Base-by-base conservation (phyloP, 1,284 basidiomycete species). In the Puccinia novopanici region DNA sequence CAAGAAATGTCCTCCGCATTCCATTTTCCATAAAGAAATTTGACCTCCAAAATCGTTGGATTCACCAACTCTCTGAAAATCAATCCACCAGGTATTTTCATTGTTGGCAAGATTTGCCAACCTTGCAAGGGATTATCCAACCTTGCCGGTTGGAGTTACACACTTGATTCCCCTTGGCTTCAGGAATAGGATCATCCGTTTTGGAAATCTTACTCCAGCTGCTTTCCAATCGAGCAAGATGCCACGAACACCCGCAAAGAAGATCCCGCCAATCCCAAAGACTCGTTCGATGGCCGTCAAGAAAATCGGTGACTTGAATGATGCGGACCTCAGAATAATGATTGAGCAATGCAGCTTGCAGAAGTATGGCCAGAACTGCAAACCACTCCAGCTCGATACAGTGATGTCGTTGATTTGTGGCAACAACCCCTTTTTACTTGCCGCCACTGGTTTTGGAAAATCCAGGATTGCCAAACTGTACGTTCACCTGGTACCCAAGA, bases 401-500 rank as follows among this genome's bases (percentile, higher is more conserved):
- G 52, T 74, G 17, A 15, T 74, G 17, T 34, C 10, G 34, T 30
- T 74, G 10, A 22, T 74, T 15, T n/a, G 52, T 59, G 52, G 55
- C 9, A 54, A 24, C 8, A 57, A 74, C 72, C 57, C 72, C 5
- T 74, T 59, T 74, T 2, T 74, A n/a, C 55, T 74, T 19, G 72
- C 72, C 4, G 54, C 50, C 22, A 74, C 72, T 59, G 72, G 72
- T 19, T 74, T 57, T 74, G 72, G 72, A 17, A 74, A 74, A 42
- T 27, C 72, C 12, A 48, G 72, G 19, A 74, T 59, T 22, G 15
- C 72, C n/a, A 52, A 74, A 55, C 13, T 74, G 17, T 57, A 54
- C 55, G 5, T 74, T 27, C 17, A 57, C n/a, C 27, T 74, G 52
- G 37, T 57, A 30, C 72, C 50, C 10, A 34, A 59, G 27, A 19